Evolutionary conservation across 2,329 filamentous ascomycete genomes (phyloP), one percentile per base, ranked within the genome.

Genomic region (Cadophora luteo-olivacea): DNA sequence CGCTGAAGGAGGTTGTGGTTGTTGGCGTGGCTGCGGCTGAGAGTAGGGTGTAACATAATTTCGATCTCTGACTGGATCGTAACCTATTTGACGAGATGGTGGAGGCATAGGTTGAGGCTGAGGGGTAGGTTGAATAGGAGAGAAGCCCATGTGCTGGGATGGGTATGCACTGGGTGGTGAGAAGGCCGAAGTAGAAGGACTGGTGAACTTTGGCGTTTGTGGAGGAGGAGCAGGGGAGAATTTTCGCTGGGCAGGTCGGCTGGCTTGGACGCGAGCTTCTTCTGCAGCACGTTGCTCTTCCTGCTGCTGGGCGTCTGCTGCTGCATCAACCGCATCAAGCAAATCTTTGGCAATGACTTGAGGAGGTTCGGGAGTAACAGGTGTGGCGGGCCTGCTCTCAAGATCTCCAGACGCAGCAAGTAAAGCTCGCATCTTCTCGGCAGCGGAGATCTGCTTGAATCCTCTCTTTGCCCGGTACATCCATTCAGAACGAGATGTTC

Each of bases 1-100:
- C 8, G 49, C 36, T 51, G 65, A 33, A 22, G 58, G 65, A 22
- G 68, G 58, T n/a, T 65, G 68, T 16, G 64, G 64, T n/a, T 65
- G 62, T n/a, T 64, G 55, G 55, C 66, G 67, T 33, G 68, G 22
- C 49, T 65, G 51, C 36, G 65, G 70, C 22, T 71, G 68, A 8
- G 66, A 45, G 57, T 64, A 68, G 49, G 67, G 64, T 38, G 64
- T 68, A 58, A 62, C 57, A 38, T 69, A 68, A 32, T 25, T 52
- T 29, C 51, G 36, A 12, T 65, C 55, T 48, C 54, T 66, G 25
- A 75, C 74, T 41, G 74, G 73, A 52, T 75, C 73, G 41, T 75
- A 75, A 7, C 69, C 70, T n/a, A 60, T 63, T 51, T 65, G 65
- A 63, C 67, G 61, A 33, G 65, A 57, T 48, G 70, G 69, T 36